phyloP scores from a whole-genome alignment of 2,329 filamentous ascomycete genomes.

The Colletotrichum destructivum region DNA sequence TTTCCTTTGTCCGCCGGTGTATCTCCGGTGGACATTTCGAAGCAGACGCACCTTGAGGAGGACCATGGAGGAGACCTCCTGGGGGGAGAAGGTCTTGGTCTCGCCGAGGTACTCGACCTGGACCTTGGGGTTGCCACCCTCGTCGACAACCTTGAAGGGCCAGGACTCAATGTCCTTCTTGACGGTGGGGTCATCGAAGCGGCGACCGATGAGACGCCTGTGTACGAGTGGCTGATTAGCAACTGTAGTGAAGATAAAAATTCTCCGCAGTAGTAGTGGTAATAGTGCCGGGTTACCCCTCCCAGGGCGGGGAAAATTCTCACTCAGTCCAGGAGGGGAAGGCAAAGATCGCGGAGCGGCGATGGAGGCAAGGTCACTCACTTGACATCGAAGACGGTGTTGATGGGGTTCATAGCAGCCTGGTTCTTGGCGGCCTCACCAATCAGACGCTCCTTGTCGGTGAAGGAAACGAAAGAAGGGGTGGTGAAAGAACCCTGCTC shows the following conservation, averaged over 20 bases:
- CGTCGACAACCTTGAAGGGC: slow-evolving; percentile 98
- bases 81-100: slow-evolving; percentile 95
- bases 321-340: background rate
- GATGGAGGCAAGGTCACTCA: slow-evolving; percentile 63
- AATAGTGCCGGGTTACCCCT: slow-evolving; percentile 25
- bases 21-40: background rate
- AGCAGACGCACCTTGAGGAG: slow-evolving; percentile 84
- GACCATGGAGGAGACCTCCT: slow-evolving; percentile 99
- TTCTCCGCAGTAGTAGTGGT: background rate
- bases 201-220: slow-evolving; percentile 97
- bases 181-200: slow-evolving; percentile 94
- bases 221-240: slow-evolving; percentile 34
- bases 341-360: background rate
- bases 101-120: slow-evolving; percentile 96
- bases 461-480: slow-evolving; percentile 99
- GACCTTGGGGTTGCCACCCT: slow-evolving; percentile 89
- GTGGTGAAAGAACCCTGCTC: slow-evolving; percentile 99
- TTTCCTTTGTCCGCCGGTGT: background rate
- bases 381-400: slow-evolving; percentile 99
- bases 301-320: slow-evolving; percentile 30
- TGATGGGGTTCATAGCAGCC: slow-evolving; percentile 98
- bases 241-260: slow-evolving; percentile 6
- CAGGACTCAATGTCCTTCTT: slow-evolving; percentile 99
- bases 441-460: slow-evolving; percentile 97
- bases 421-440: slow-evolving; percentile 99